These are phyloP conservation scores for Telopea speciosissima DNA, from an alignment of 177 flowering plant species.

Conservation along the genomic window DNA sequence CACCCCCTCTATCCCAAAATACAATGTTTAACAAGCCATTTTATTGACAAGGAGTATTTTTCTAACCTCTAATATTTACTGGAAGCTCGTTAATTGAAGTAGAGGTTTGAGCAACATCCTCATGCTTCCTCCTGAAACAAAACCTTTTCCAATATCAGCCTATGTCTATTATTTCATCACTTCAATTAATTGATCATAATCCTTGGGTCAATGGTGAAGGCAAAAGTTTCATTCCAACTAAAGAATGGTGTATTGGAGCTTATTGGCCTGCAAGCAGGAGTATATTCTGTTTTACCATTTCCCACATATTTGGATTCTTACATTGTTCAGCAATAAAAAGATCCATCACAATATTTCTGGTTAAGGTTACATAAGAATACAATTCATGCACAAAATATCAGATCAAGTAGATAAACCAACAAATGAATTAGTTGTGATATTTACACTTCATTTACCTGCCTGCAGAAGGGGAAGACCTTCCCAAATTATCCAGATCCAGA, in stretches of 20 bases:
- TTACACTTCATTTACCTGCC: constrained; percentile 61
- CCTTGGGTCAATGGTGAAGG: background rate
- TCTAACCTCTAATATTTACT: too few species aligned
- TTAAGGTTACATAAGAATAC: background rate
- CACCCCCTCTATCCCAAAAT: too few species aligned
- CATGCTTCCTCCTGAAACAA: too few species aligned
- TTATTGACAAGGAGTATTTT: too few species aligned
- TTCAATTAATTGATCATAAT: too few species aligned
- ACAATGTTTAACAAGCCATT: too few species aligned
- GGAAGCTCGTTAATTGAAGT: too few species aligned
- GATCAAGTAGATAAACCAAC: constrained; percentile 33
- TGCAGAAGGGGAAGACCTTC: constrained; percentile 59
- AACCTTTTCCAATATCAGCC: too few species aligned
- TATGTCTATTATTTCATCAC: too few species aligned
- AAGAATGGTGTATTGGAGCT: background rate
- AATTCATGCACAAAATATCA: background rate
- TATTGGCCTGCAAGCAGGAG: background rate
- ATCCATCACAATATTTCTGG: background rate
- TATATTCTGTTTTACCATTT: background rate
- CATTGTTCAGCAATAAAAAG: background rate
- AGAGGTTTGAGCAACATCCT: too few species aligned
- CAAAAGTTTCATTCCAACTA: background rate
- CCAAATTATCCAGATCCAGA: constrained; percentile 47
- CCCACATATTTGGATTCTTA: background rate
- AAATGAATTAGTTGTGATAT: constrained; percentile 33